These are phyloP conservation scores for Asterochloris sp. DNA, from an alignment of 139 green algal species.

Conservation along the genomic window DNA sequence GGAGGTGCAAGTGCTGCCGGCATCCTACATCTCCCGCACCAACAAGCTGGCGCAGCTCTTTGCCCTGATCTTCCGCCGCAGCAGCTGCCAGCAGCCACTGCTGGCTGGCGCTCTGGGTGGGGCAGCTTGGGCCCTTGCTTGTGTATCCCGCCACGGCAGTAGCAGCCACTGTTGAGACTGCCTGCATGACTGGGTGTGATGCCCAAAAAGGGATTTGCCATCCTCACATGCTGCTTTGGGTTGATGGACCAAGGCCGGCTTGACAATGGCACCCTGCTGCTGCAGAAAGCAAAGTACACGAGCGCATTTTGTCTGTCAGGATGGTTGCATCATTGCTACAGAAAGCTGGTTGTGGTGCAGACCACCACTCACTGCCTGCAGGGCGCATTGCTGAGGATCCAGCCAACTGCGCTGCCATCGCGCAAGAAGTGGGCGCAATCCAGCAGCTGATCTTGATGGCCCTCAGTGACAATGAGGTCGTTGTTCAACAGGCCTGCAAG, in stretches of 20 bases:
- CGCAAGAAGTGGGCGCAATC: conserved; percentile 74
- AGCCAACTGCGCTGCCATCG: conserved; percentile 74
- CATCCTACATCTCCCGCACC: conserved; percentile 29
- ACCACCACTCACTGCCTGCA: conserved; percentile 30
- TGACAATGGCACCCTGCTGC: background rate
- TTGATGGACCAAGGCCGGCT: too few relatives aligned
- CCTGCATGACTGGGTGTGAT: too few relatives aligned
- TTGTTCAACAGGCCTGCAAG: conserved; percentile 64
- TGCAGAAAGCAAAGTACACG: background rate
- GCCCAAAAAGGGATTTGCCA: too few relatives aligned
- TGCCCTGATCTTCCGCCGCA: conserved; percentile 79
- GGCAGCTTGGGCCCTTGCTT: background rate
- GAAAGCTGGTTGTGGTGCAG: background rate
- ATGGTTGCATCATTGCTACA: background rate
- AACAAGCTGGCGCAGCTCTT: conserved; percentile 81
- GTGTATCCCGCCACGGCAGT: background rate
- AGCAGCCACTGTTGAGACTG: background rate
- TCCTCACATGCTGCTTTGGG: too few relatives aligned
- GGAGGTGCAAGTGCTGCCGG: conserved; percentile 36
- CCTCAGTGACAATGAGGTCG: conserved; percentile 67
- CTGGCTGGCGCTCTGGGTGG: conserved; percentile 75
- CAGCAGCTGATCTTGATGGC: conserved; percentile 89
- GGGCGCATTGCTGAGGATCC: conserved; percentile 75
- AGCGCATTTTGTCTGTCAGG: background rate
- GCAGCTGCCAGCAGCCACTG: conserved; percentile 78